phyloP scores from a whole-genome alignment of 306 rosid genomes.

The Pueraria montana region DNA sequence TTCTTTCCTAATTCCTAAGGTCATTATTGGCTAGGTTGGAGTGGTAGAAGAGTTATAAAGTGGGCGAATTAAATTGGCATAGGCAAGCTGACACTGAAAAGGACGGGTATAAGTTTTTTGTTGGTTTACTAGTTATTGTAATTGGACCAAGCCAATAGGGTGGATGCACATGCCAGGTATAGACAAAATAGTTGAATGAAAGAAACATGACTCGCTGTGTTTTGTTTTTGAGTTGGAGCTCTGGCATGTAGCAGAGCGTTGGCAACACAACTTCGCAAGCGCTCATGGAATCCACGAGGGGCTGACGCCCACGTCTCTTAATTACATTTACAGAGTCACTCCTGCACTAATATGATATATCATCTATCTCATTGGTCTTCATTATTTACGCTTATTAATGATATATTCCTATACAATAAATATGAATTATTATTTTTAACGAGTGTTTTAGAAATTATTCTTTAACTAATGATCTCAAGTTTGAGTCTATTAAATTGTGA shows the following conservation, averaged over 20 bases:
- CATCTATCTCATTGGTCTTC: slow-evolving; percentile 11
- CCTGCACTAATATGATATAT: slow-evolving; percentile 29
- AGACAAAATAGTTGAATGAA: not conserved
- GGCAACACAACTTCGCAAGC: not conserved
- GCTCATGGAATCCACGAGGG: slow-evolving; percentile 40
- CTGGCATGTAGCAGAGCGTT: slow-evolving; percentile 38
- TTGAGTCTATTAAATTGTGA: too few species aligned
- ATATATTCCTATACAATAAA: too few species aligned
- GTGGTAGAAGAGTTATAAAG: not conserved
- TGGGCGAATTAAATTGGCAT: not conserved
- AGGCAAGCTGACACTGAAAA: slow-evolving; percentile 10
- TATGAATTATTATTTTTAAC: too few species aligned
- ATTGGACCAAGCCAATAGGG: not conserved
- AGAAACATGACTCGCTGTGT: slow-evolving; percentile 21
- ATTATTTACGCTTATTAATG: not conserved
- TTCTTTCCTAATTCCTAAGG: not conserved
- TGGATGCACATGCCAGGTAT: not conserved
- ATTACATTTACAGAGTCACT: slow-evolving; percentile 19
- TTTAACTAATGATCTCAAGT: too few species aligned
- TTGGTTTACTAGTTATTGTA: slow-evolving; percentile 4
- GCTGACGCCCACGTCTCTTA: slow-evolving; percentile 4
- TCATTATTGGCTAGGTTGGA: not conserved
- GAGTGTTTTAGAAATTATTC: too few species aligned
- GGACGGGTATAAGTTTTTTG: not conserved
- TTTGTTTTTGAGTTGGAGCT: slow-evolving; percentile 13